Percentiles rank a stretch among this genome's conserved stretches.
Conservation (phyloP, 495 filamentous ascomycete species). For the Daldinia decipiens region DNA sequence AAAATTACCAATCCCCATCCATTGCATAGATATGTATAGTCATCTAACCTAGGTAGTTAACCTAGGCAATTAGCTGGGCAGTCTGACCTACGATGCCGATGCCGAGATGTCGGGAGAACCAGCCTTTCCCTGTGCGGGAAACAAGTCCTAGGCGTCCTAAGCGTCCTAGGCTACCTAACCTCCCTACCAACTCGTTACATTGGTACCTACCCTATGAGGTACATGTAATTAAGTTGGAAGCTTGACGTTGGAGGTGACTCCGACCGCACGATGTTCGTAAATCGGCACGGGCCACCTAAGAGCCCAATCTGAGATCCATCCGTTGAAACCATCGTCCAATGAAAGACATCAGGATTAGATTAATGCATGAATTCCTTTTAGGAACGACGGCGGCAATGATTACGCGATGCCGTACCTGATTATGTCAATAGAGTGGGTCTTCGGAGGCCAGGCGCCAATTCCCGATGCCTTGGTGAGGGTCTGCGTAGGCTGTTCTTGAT, state of each 20-base stretch:
- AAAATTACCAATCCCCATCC: neutral
- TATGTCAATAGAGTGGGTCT: constrained; percentile 38
- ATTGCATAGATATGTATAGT: neutral
- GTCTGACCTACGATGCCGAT: constrained; percentile 15
- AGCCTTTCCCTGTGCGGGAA: constrained; percentile 8
- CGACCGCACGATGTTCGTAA: constrained; percentile 37
- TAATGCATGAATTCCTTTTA: constrained; percentile 34
- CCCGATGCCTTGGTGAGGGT: constrained; percentile 31
- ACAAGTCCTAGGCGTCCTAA: constrained; percentile 32
- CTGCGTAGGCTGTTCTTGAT: constrained; percentile 18
- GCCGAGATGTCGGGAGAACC: constrained; percentile 14
- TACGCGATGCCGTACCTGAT: constrained; percentile 43
- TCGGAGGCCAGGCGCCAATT: constrained; percentile 39
- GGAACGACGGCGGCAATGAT: constrained; percentile 33
- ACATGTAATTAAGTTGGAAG: constrained; percentile 26
- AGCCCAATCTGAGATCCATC: constrained; percentile 29
- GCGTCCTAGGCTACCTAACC: too few species aligned
- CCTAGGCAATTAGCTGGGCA: neutral
- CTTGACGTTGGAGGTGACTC: constrained; percentile 38
- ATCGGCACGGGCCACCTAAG: constrained; percentile 41
- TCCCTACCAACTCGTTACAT: constrained; percentile 18
- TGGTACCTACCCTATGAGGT: constrained; percentile 26
- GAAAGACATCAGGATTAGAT: constrained; percentile 28
- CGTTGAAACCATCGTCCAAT: constrained; percentile 24
- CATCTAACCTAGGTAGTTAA: neutral